Base-by-base conservation (phyloP, 2,329 filamentous ascomycete species). In the Pseudogymnoascus sp. region DNA sequence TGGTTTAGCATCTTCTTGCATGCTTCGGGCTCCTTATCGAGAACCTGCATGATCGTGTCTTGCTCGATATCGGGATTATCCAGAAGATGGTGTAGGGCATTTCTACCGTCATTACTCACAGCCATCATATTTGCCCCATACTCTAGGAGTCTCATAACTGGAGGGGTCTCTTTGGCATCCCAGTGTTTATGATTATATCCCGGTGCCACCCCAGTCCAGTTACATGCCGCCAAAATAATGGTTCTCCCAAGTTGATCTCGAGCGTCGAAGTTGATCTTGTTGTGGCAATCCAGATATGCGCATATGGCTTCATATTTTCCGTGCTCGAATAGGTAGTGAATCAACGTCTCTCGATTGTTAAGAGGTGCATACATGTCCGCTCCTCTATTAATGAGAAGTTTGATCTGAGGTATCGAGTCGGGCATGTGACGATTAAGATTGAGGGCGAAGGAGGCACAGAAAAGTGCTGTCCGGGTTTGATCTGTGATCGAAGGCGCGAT, bases 1-100 rank as follows among this genome's bases (percentile, higher is more conserved):
- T 61, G 50, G 15, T 61, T 44, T 2, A 65, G 56, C 7, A 67
- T 63, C 7, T 42, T 53, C 7, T 62, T 64, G 17, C 65, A 61
- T 5, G 61, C 64, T 17, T 40, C 60, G 10, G 33, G 33, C 33
- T 35, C 33, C 61, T 63, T 64, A 7, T 59, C 60, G 21, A 69
- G 64, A 53, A 70, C 67, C 21, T 68, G 38, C 29, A 69, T 31
- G 35, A 70, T 65, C 9, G 65, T 61, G 1, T 70, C 65, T 50
- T 70, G 66, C 46, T 26, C 42, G 50, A 37, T 61, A 6, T 17
- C 19, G 23, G 60, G 42, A 61, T 71, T 71, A 35, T 65, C 35
- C 6, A 70, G 61, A 40, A 71, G 65, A 40, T 66, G 64, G 50
- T 70, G 67, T 23, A 71, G 61, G 15, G 66, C 64, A 35, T 69